Base-by-base conservation (phyloP, 805 yeast genomes). In the Torulaspora gathmanii region DNA sequence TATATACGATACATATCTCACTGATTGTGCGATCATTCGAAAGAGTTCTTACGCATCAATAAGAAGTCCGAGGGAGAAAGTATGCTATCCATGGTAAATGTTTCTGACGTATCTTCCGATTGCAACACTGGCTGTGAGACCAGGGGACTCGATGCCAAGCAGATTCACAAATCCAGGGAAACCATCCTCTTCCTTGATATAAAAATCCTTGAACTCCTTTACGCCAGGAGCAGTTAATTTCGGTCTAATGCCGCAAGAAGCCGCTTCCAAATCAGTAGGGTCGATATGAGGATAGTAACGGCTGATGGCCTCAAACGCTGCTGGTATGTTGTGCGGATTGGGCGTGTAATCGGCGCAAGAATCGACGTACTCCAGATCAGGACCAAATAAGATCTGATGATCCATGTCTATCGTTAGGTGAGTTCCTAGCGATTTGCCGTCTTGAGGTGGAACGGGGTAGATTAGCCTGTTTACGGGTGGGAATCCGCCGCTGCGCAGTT, bases 131-230 rank as follows among this genome's bases (percentile, higher is more conserved):
- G 93, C 67, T 2, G 97, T 89, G 46, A 89, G 70, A 0, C 96
- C 96, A 0, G 97, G 97, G 56, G 93, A 83, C 61, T 89, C 97
- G 11, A 89, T 88, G 1, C 91, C 95, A 34, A 88, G 57, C 42
- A 86, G 68, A 53, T 86, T 89, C 23, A 88, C 75, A 56, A 87
- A 89, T 1, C 95, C 95, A 2, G 82, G 82, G 55, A 74, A 79
- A 0, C 82, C 89, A 1, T 72, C 75, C 52, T 86, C 93, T 56
- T 83, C 78, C 42, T 78, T 65, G 26, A 89, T 84, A 17, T 80
- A 67, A 60, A 88, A 89, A 59, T 90, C 96, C 35, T 79, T 79
- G 63, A 86, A 85, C 33, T 60, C 63, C 19, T 63, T 59, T 25
- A 55, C 55, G 4, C 68, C 73, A 3, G 74, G 71, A 0, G 77